These are phyloP conservation scores for Peribolospora baueri DNA, from an alignment of 768 basidiomycete genomes.

Conservation along the genomic window DNA sequence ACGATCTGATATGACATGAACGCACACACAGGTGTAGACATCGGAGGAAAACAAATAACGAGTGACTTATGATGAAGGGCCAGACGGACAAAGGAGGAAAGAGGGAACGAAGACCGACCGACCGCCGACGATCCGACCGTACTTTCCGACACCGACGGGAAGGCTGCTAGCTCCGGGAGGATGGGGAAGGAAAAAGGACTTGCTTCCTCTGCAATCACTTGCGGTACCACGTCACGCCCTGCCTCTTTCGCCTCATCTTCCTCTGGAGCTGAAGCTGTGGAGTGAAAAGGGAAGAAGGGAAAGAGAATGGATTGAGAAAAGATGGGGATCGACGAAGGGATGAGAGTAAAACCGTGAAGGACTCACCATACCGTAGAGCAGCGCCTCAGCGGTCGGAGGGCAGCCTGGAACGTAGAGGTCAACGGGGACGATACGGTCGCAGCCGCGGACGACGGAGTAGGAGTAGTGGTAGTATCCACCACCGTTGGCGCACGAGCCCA, in stretches of 20 bases:
- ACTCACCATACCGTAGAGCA: constrained; percentile 43
- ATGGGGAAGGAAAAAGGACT: background rate
- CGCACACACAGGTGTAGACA: too few species aligned
- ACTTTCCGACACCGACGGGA: too few species aligned
- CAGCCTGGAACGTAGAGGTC: constrained; percentile 97
- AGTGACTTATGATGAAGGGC: too few species aligned
- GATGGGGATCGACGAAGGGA: background rate
- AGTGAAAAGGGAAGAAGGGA: background rate
- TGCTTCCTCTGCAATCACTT: constrained; percentile 9
- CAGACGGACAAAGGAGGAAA: too few species aligned
- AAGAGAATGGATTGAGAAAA: background rate
- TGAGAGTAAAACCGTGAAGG: background rate
- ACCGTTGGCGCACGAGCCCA: constrained; percentile 98
- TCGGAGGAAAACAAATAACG: too few species aligned
- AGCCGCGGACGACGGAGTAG: constrained; percentile 93
- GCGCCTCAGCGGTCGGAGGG: constrained; percentile 73
- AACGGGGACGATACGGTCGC: constrained; percentile 94
- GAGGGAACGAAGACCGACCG: too few species aligned
- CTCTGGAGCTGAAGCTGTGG: constrained; percentile 78
- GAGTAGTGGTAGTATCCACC: constrained; percentile 87
- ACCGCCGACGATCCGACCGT: too few species aligned
- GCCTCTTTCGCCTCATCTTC: constrained; percentile 76
- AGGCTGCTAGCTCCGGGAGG: too few species aligned
- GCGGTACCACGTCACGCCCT: constrained; percentile 58
- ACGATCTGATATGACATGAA: too few species aligned